Percentiles rank a stretch among this genome's conserved stretches.
Conservation (phyloP, 306 rosid genomes). For the Fragaria iinumae region DNA sequence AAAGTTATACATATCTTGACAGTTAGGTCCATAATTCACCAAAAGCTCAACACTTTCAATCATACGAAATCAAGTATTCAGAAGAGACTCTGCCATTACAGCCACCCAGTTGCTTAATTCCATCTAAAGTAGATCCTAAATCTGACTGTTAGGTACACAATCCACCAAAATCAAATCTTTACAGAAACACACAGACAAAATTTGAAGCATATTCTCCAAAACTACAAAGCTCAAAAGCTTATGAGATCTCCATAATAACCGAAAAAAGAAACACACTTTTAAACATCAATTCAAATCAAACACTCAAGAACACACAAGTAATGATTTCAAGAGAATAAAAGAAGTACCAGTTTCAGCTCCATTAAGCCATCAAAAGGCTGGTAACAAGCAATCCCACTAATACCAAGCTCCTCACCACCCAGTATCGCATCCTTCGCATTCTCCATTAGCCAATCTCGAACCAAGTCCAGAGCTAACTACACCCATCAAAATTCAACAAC, state of each 20-base stretch:
- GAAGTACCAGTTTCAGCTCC: conserved; percentile 51
- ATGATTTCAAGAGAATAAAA: neutral
- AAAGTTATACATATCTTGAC: neutral
- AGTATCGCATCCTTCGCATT: conserved; percentile 47
- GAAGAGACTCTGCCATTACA: neutral
- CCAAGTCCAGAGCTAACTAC: conserved; percentile 64
- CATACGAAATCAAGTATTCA: neutral
- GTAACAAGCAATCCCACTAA: conserved; percentile 40
- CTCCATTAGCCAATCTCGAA: conserved; percentile 60
- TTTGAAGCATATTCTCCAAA: neutral
- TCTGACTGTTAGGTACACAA: neutral
- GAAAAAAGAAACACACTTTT: neutral
- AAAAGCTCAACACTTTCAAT: neutral
- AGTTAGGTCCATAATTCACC: conserved; percentile 5
- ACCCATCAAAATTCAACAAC: conserved; percentile 9
- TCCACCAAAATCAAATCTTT: conserved; percentile 2
- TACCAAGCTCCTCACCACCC: conserved; percentile 37
- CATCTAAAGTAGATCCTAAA: neutral
- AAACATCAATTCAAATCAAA: neutral
- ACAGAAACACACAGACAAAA: neutral
- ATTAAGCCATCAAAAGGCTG: conserved; percentile 50
- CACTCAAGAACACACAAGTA: neutral
- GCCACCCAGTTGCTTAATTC: neutral
- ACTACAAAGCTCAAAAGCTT: neutral
- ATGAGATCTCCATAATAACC: neutral